Conservation (phyloP, 2,329 filamentous ascomycete species). For the Iodosphaeria phyllophila region DNA sequence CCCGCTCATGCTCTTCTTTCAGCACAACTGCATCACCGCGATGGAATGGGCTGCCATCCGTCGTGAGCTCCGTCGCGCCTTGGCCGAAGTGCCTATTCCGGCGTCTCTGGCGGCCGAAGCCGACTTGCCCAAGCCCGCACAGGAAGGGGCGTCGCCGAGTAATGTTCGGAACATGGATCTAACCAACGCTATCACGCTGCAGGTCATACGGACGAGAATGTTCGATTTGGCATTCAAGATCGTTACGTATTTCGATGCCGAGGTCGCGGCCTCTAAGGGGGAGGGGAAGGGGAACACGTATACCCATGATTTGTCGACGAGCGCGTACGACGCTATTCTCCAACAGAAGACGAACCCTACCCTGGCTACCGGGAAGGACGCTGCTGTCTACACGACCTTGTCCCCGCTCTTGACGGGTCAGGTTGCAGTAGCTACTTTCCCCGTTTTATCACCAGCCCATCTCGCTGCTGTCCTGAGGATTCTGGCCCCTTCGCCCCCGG, state of each 20-base stretch:
- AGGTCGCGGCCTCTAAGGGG: slow-evolving; percentile 15
- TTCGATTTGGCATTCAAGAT: slow-evolving; percentile 72
- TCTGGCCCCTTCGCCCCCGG: slow-evolving; percentile 49
- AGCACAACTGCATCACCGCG: slow-evolving; percentile 50
- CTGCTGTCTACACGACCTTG: slow-evolving; percentile 38
- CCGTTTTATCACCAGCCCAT: slow-evolving; percentile 65
- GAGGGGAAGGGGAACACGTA: slow-evolving; percentile 21
- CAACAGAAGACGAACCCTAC: slow-evolving; percentile 16
- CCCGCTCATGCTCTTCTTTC: slow-evolving; percentile 70
- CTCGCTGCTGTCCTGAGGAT: slow-evolving; percentile 65
- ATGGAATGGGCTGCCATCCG: slow-evolving; percentile 57
- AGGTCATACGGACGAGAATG: slow-evolving; percentile 78
- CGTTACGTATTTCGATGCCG: slow-evolving; percentile 60
- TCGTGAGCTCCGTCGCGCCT: slow-evolving; percentile 39
- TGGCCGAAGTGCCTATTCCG: slow-evolving; percentile 21
- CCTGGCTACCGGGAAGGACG: too few relatives aligned
- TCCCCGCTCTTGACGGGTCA: slow-evolving; percentile 67
- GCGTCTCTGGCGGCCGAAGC: slow-evolving; percentile 6
- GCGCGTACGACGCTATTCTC: slow-evolving; percentile 31
- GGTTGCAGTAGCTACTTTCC: slow-evolving; percentile 62
- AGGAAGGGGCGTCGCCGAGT: slow-evolving; percentile 21
- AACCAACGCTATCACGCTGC: slow-evolving; percentile 48
- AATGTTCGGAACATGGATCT: too few relatives aligned
- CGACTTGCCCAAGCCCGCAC: too few relatives aligned
- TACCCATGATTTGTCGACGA: slow-evolving; percentile 33